Base-by-base conservation (phyloP, 1,139 yeast genomes). In the Eremothecium sinecaudum region DNA sequence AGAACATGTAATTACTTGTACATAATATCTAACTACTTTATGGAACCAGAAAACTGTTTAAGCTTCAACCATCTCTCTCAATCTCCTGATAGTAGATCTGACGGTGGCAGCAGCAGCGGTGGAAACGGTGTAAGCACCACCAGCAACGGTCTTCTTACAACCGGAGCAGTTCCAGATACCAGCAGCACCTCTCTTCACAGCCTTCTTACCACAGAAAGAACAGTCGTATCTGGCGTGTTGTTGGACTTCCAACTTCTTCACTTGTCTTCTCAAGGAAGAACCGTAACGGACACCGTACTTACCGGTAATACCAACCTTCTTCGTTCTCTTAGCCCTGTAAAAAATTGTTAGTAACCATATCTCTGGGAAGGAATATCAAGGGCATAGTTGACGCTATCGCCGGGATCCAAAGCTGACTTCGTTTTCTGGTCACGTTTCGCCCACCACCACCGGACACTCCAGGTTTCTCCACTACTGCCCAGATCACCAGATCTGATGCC, bases 261-360 rank as follows among this genome's bases (percentile, higher is more conserved):
- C 83, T 74, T 86, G 96, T 77, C 97, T 87, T 82, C 99, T 87
- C 71, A 90, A 79, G 56, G 99, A 92, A 63, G 98, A 90, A 87
- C 99, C 97, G 75, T 90, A 90, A 80, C 98, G 87, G 74, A 90
- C 96, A 83, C 97, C 99, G 80, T 84, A 90, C 79, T 92, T 92
- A 79, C 99, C 99, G 71, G 99, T 90, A 77, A 90, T 90, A 73
- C 99, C 99, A 69, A 90, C 99, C 87, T 90, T 90, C 94, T 90
- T 90, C 63, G 99, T 90, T 82, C 99, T 84, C 76, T 87, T 87
- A 71, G 96, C 80, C 97, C 21, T 19, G 21, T 10, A 19, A 19
- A 19, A 19, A 19, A 19, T 19, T 8, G 21, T 19, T 19, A 19
- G 21, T 19, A 19, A 8, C 7, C 21, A 10, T n/a, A n/a, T n/a